A percentile compares a stretch with the other conserved stretches of the same genome.
Conservation (phyloP, 148 eudicot genomes). For the Rhododendron kiyosumense region DNA sequence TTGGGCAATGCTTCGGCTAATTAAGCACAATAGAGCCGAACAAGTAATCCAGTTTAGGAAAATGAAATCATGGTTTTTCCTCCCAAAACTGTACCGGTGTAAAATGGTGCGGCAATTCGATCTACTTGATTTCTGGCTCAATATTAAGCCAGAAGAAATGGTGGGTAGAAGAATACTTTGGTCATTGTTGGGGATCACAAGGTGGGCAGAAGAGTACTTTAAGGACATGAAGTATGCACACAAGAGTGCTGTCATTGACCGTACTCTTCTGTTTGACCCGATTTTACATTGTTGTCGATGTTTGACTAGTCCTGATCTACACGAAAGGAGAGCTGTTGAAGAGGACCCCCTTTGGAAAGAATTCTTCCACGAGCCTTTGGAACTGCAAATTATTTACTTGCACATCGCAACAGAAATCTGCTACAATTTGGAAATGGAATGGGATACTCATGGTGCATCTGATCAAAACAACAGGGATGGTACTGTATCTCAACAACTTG, state of each 20-base stretch:
- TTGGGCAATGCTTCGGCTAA: not conserved
- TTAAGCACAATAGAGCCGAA: not conserved
- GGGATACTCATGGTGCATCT: not conserved
- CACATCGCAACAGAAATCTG: not conserved
- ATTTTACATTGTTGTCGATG: not conserved
- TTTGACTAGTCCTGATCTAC: not conserved
- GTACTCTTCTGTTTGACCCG: not conserved
- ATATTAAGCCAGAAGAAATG: not conserved
- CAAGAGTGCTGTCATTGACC: not conserved
- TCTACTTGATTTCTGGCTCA: too few species aligned
- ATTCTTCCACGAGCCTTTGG: not conserved
- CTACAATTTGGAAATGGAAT: not conserved
- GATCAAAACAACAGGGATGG: not conserved
- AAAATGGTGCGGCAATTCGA: too few species aligned
- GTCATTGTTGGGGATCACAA: not conserved
- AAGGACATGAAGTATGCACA: too few species aligned
- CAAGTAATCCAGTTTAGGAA: too few species aligned
- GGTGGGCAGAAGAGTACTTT: too few species aligned
- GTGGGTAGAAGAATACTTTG: not conserved
- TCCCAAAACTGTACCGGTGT: too few species aligned
- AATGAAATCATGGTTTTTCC: too few species aligned
- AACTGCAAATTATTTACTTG: fast-evolving
- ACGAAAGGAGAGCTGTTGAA: too few species aligned
- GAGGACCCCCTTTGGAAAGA: too few species aligned
- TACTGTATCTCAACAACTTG: too few species aligned